These are phyloP conservation scores for Paramecium sonneborni DNA, from an alignment of 73 alveolate species.

Conservation along the genomic window DNA sequence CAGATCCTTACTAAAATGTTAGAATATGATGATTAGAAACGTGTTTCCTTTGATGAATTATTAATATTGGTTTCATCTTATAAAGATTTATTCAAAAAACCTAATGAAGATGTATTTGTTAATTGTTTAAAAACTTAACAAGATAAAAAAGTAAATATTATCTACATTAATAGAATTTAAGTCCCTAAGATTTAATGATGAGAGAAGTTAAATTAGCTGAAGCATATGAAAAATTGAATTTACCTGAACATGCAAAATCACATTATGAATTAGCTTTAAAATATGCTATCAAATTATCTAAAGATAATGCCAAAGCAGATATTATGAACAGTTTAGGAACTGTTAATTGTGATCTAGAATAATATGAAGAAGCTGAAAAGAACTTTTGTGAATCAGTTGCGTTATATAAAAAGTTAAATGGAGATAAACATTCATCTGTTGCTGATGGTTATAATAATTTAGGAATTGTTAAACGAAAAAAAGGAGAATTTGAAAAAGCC, in stretches of 20 bases:
- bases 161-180: not conserved
- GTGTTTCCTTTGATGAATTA: not conserved
- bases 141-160: constrained; percentile 22
- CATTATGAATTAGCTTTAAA: constrained; percentile 20
- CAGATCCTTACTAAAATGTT: not conserved
- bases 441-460: constrained; percentile 38
- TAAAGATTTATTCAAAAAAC: constrained; percentile 18
- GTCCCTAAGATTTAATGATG: constrained; percentile 1
- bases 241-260: constrained; percentile 46
- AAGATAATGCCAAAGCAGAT: not conserved
- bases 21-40: not conserved
- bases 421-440: constrained; percentile 44
- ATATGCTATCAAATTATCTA: constrained; percentile 16
- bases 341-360: constrained; percentile 3
- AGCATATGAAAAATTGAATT: constrained; percentile 13
- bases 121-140: constrained; percentile 10
- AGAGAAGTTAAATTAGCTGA: constrained; percentile 41
- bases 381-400: not conserved
- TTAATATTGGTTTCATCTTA: not conserved
- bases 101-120: constrained; percentile 45
- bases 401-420: constrained; percentile 2
- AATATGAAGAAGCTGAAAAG: constrained; percentile 30
- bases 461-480: constrained; percentile 26
- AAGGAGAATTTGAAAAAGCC: constrained; percentile 42
- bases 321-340: constrained; percentile 40